Base-by-base conservation (phyloP, 1,284 basidiomycete genomes). In the Exobasidium cylindrosporum region DNA sequence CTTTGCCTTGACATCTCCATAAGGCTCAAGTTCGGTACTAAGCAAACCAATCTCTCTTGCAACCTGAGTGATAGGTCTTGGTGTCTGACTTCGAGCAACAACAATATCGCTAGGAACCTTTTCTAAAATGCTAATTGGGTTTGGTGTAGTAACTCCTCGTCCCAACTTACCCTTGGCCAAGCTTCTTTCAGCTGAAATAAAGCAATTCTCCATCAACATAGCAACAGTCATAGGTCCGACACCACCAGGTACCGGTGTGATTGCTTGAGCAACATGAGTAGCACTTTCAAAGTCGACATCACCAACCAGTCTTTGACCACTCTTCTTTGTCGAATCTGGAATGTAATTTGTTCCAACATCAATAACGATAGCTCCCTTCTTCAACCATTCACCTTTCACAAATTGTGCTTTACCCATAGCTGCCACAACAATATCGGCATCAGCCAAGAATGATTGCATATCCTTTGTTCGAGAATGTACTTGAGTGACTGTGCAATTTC, bases 221-320 rank as follows among this genome's bases (percentile, higher is more conserved):
- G 96, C 96, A 64, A 99, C 96, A 7, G 96, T 99, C 95, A 97
- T 97, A 30, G 96, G 96, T 24, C 96, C 96, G 59, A 99, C 96
- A 68, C 96, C 96, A 31, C 77, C 77, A 0, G 96, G 96, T 17
- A 99, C 96, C 47, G 96, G 96, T 0, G 96, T 99, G 78, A 99
- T 97, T 81, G 88, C 84, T 3, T 89, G 88, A 5, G 94, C 95
- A 65, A 90, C 87, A 60, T 84, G 80, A 54, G 86, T 83, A 32
- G 91, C 95, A 13, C 88, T 85, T 3, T 85, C 84, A 79, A 87
- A 97, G 75, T 97, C 88, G 62, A 98, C 92, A 81, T 99, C 96
- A 54, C 96, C 96, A 63, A 98, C 93, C 21, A 98, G 86, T 65
- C 96, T 89, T 78, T 95, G 90, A 50, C 96, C 96, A 6, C 90